A percentile compares a stretch with the other conserved stretches of the same genome.
phyloP scores from a whole-genome alignment of 305 asterid species.

The Caryopteris hybrid region DNA sequence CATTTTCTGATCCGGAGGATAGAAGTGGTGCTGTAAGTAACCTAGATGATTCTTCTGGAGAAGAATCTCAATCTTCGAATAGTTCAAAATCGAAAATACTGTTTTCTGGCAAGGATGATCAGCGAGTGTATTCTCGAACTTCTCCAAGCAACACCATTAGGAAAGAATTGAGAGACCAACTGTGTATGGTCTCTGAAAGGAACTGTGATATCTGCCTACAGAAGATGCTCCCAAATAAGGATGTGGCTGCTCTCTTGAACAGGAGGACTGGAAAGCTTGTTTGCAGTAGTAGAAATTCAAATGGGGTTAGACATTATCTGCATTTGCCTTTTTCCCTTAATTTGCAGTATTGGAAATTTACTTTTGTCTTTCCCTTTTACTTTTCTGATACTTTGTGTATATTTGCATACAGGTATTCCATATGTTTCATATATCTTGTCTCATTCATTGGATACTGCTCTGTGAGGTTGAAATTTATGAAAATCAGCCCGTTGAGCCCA shows the following conservation, averaged over 20 bases:
- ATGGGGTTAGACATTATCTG: conserved; percentile 56
- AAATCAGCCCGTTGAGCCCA: conserved; percentile 38
- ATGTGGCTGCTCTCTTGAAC: conserved; percentile 80
- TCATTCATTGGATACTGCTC: conserved; percentile 79
- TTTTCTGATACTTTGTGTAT: neutral
- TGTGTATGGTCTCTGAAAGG: conserved; percentile 70
- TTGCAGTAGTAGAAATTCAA: conserved; percentile 85
- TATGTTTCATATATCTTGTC: conserved; percentile 80
- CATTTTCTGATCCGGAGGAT: conserved; percentile 82
- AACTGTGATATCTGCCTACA: conserved; percentile 84
- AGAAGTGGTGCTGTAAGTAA: conserved; percentile 42
- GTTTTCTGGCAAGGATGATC: conserved; percentile 64
- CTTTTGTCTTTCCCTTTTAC: neutral
- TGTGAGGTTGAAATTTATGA: conserved; percentile 63
- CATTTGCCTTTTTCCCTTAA: neutral
- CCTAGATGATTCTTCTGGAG: conserved; percentile 70
- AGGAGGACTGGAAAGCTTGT: conserved; percentile 74
- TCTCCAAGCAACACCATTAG: conserved; percentile 65
- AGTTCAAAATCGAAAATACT: conserved; percentile 31
- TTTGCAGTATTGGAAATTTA: neutral
- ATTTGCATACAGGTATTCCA: conserved; percentile 70
- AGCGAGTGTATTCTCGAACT: conserved; percentile 51
- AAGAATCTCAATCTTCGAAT: conserved; percentile 64
- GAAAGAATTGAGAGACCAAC: conserved; percentile 63
- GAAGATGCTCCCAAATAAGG: conserved; percentile 82